Conservation (phyloP, 1,284 basidiomycete genomes). For the Moniliophthora roreri region DNA sequence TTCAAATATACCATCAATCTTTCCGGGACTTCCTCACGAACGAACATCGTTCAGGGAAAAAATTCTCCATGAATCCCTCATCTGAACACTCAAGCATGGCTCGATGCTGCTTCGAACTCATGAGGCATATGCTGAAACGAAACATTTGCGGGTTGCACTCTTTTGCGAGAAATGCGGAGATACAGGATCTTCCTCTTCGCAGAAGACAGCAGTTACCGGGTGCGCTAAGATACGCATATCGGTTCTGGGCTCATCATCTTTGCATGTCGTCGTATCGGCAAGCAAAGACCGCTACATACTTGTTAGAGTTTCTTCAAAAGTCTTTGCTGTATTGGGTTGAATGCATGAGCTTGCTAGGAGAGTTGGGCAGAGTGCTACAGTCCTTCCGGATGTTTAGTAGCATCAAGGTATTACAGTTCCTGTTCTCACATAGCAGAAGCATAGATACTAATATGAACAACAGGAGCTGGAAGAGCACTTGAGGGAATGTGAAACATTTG, state of each 20-base stretch:
- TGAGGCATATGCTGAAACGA: neutral
- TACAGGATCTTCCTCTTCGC: too few relatives aligned
- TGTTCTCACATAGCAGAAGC: too few relatives aligned
- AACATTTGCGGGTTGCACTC: neutral
- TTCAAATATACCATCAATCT: neutral
- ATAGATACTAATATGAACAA: too few relatives aligned
- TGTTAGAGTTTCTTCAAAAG: neutral
- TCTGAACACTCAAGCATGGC: neutral
- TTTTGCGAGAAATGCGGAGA: too few relatives aligned
- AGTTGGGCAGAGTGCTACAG: neutral
- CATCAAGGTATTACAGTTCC: neutral
- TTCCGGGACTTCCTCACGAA: neutral
- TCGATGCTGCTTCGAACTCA: neutral
- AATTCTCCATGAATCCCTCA: neutral
- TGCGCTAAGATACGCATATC: neutral
- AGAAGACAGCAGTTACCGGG: neutral
- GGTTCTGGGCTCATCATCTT: neutral
- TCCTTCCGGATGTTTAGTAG: neutral
- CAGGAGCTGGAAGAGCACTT: too few relatives aligned
- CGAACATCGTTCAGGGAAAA: neutral
- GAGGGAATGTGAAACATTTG: too few relatives aligned
- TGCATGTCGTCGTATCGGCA: neutral
- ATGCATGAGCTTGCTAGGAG: neutral
- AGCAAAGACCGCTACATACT: too few relatives aligned
- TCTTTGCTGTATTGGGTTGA: neutral